Conservation (phyloP, 768 basidiomycete species). For the Leccinum longicurvipes region DNA sequence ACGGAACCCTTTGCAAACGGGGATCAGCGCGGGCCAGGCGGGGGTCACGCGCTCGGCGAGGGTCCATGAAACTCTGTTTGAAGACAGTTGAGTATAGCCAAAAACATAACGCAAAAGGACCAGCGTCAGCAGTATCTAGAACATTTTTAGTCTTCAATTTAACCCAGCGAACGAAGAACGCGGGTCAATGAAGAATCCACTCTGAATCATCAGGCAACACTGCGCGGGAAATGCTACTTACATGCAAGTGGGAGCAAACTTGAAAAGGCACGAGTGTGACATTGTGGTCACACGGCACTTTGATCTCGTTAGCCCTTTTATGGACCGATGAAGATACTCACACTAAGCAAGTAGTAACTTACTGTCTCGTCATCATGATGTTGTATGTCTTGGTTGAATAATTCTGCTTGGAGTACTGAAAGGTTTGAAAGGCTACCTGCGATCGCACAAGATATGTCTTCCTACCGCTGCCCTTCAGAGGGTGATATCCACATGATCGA, state of each 20-base stretch:
- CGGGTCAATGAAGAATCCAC: conserved; percentile 85
- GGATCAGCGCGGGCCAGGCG: conserved; percentile 71
- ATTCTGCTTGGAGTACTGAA: conserved; percentile 1
- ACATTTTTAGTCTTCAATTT: conserved; percentile 74
- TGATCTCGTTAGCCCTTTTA: background rate
- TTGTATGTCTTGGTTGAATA: conserved; percentile 5
- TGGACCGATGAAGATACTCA: no score
- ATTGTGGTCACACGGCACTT: conserved; percentile 15
- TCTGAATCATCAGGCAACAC: conserved; percentile 75
- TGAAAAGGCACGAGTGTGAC: background rate
- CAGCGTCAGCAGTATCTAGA: conserved; percentile 91
- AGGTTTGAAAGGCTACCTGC: background rate
- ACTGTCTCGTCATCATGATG: background rate
- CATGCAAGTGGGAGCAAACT: conserved; percentile 6
- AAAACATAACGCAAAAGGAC: conserved; percentile 12
- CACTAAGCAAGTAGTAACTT: no score
- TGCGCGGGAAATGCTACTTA: conserved; percentile 17
- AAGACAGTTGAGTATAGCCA: conserved; percentile 15
- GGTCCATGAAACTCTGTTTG: conserved; percentile 55
- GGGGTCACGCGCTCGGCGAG: conserved; percentile 76
- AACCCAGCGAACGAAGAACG: conserved; percentile 48
- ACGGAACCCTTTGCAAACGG: conserved; percentile 51
- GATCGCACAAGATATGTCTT: conserved; percentile 18
- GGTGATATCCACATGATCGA: conserved; percentile 18
- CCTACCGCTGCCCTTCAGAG: conserved; percentile 16